phyloP scores from a whole-genome alignment of 345 rosid species.

The Salix suchowensis region DNA sequence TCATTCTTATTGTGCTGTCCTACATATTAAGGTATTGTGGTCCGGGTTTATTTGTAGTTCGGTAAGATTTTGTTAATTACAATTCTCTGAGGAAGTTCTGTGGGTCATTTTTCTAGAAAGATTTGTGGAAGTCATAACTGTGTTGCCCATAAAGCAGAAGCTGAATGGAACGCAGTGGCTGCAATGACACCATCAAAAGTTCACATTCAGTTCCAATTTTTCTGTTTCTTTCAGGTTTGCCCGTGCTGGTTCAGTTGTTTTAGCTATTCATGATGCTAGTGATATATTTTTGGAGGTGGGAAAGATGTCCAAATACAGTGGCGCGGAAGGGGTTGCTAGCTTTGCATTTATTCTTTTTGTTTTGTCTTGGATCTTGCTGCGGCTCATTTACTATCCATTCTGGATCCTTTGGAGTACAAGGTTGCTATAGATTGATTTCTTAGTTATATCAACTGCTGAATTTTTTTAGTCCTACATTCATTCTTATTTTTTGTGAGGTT shows the following conservation, averaged over 20 bases:
- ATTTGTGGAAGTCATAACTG: not conserved
- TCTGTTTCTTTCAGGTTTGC: conserved; percentile 54
- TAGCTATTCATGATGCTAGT: conserved; percentile 94
- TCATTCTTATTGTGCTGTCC: conserved; percentile 72
- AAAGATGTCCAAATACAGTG: conserved; percentile 89
- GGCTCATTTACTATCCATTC: conserved; percentile 89
- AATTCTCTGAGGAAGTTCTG: not conserved
- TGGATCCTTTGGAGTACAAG: conserved; percentile 99
- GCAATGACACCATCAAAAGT: not conserved
- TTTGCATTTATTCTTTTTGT: conserved; percentile 74
- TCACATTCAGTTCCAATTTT: not conserved
- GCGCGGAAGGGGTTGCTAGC: conserved; percentile 76
- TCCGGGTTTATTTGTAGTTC: not conserved
- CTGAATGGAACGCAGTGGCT: not conserved
- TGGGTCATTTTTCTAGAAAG: not conserved
- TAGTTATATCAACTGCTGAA: not conserved
- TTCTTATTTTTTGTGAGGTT: not conserved
- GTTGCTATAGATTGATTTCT: conserved; percentile 36
- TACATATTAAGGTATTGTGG: conserved; percentile 63
- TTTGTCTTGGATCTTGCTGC: conserved; percentile 78
- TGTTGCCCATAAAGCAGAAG: not conserved
- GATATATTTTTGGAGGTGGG: conserved; percentile 93
- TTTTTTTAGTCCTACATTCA: not conserved
- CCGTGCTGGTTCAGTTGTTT: conserved; percentile 86
- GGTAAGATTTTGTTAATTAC: not conserved